These are phyloP conservation scores for Wickerhamomyces silvicola DNA, from an alignment of 805 yeast genomes.

Conservation along the genomic window DNA sequence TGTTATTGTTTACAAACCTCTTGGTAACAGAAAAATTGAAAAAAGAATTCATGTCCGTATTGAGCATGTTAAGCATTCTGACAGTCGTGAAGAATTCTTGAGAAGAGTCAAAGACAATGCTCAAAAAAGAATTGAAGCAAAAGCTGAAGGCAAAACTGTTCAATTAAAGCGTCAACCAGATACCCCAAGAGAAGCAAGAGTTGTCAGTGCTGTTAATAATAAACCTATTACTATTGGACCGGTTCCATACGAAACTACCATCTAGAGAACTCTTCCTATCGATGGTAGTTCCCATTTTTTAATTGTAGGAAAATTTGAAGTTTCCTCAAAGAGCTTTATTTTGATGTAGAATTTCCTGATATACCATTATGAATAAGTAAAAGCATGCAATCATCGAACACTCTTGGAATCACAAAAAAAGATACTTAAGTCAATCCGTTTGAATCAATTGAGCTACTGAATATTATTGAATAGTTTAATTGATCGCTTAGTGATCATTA, in stretches of 20 bases:
- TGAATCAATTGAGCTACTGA: too few species aligned
- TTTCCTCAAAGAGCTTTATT: too few species aligned
- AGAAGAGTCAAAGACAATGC: slow-evolving; percentile 95
- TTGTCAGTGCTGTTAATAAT: slow-evolving; percentile 70
- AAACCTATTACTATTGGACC: slow-evolving; percentile 94
- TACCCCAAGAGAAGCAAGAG: slow-evolving; percentile 86
- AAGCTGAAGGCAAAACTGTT: slow-evolving; percentile 82
- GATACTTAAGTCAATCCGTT: too few species aligned
- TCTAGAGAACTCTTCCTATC: slow-evolving; percentile 58
- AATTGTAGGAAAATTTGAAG: too few species aligned
- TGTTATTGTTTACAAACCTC: slow-evolving; percentile 93
- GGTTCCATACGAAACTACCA: slow-evolving; percentile 97
- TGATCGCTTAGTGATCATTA: too few species aligned
- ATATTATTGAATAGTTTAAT: too few species aligned
- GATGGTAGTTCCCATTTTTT: too few species aligned
- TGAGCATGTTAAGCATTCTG: slow-evolving; percentile 98
- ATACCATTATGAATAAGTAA: too few species aligned
- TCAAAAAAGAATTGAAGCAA: slow-evolving; percentile 84
- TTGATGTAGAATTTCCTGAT: too few species aligned
- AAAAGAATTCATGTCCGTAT: slow-evolving; percentile 95
- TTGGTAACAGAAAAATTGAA: slow-evolving; percentile 96
- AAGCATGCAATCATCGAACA: too few species aligned
- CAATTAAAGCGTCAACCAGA: slow-evolving; percentile 96
- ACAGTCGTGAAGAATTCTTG: slow-evolving; percentile 97
- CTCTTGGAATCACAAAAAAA: too few species aligned